phyloP scores from a whole-genome alignment of 306 rosid species.

The Vachellia collinsii region DNA sequence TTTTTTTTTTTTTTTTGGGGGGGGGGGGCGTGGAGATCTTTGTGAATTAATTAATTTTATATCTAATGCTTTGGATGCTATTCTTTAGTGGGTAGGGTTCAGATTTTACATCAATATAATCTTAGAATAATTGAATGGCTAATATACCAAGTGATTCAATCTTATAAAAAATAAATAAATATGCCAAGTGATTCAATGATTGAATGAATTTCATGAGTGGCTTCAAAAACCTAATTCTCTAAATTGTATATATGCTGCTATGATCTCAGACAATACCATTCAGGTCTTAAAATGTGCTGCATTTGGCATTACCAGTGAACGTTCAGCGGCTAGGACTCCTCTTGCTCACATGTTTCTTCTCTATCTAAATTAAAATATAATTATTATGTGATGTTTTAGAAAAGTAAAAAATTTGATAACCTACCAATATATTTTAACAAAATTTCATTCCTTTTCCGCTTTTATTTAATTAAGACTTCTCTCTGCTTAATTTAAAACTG shows the following conservation, averaged over 20 bases:
- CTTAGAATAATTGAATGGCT: background rate
- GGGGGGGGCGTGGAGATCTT: background rate
- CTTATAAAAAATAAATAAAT: too few relatives aligned
- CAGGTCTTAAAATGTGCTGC: background rate
- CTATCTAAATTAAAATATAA: background rate
- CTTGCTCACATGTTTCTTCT: background rate
- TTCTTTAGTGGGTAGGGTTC: slow-evolving; percentile 19
- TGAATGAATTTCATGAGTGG: background rate
- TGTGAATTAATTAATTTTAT: background rate
- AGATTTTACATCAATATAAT: background rate
- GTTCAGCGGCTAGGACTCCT: background rate
- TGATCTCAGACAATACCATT: background rate
- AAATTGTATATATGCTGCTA: background rate
- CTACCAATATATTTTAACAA: too few relatives aligned
- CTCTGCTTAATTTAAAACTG: too few relatives aligned
- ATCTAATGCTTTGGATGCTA: slow-evolving; percentile 2
- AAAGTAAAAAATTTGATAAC: background rate
- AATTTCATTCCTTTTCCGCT: too few relatives aligned
- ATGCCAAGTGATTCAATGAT: background rate
- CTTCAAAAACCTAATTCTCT: slow-evolving; percentile 7
- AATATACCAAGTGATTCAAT: too few relatives aligned
- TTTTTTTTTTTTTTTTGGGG: too few relatives aligned
- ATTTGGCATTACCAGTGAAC: background rate
- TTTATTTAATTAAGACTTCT: too few relatives aligned
- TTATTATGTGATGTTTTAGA: background rate